phyloP scores from a whole-genome alignment of 169 alveolate species.

The Ichthyophthirius multifiliis region DNA sequence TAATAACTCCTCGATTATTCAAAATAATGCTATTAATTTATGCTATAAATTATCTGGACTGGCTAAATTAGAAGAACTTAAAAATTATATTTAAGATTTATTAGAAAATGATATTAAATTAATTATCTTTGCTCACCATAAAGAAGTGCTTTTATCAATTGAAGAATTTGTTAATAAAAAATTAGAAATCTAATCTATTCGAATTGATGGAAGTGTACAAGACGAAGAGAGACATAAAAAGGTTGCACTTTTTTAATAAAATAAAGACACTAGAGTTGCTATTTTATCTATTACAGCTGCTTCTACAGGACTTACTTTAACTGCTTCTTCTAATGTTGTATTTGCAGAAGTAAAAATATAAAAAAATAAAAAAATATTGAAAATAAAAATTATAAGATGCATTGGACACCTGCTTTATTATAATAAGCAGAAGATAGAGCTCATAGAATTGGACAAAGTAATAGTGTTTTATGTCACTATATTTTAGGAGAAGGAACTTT shows the following conservation, averaged over 20 bases:
- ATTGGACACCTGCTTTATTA: slow-evolving; percentile 98
- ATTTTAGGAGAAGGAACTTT: slow-evolving; percentile 74
- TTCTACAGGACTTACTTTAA: slow-evolving; percentile 70
- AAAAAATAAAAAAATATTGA: slow-evolving; percentile 86
- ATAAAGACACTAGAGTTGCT: slow-evolving; percentile 48
- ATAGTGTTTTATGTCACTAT: slow-evolving; percentile 71
- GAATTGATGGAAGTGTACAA: slow-evolving; percentile 53
- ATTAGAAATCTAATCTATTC: slow-evolving; percentile 36
- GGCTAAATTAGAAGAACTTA: slow-evolving; percentile 92
- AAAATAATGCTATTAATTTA: background rate
- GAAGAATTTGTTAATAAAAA: slow-evolving; percentile 33
- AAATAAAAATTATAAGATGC: slow-evolving; percentile 94
- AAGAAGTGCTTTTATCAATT: slow-evolving; percentile 41
- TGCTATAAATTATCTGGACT: slow-evolving; percentile 90
- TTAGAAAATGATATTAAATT: slow-evolving; percentile 84
- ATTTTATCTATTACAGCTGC: slow-evolving; percentile 65
- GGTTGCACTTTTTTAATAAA: slow-evolving; percentile 43
- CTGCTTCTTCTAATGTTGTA: slow-evolving; percentile 20
- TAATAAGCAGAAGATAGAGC: slow-evolving; percentile 98
- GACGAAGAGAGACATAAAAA: slow-evolving; percentile 30
- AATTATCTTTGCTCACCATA: slow-evolving; percentile 76
- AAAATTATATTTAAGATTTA: slow-evolving; percentile 90
- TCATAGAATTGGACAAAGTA: slow-evolving; percentile 93
- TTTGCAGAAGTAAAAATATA: slow-evolving; percentile 97
- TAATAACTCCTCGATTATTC: slow-evolving; percentile 26